Base-by-base conservation (phyloP, 2,329 filamentous ascomycete species). In the Nothopassalora personata region DNA sequence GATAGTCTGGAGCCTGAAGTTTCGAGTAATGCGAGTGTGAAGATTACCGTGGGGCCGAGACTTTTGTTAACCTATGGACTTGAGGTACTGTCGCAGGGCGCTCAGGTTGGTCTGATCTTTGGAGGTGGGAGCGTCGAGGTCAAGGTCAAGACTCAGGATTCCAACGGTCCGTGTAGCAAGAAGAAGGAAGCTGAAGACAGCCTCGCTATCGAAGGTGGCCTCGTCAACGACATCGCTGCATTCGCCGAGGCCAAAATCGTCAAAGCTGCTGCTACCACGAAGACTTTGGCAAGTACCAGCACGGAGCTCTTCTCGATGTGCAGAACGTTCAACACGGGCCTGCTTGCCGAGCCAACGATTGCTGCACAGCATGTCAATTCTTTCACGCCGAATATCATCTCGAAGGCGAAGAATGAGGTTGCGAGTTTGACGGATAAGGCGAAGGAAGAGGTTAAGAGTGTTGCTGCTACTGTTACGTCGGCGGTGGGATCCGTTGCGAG, bases 241-340 rank as follows among this genome's bases (percentile, higher is more conserved):
- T 43, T n/a, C 18, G 39, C 2, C 7, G 5, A n/a, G n/a, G 39
- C 39, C 7, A 43, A 43, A 18, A 7, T 43, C n/a, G n/a, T n/a
- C 5, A n/a, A n/a, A 15, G n/a, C 13, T 6, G 18, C 4, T 18
- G 39, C 39, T n/a, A 43, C 39, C n/a, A 43, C 39, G 15, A n/a
- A n/a, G n/a, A 43, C 50, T 10, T 15, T 8, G 67, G 61, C 4
- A 60, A 64, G 8, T 67, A 52, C 50, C 28, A 36, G 50, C 18
- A 39, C 18, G 50, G 4, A 28, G 11, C 10, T 27, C 19, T 65
- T 65, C 58, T 70, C 69, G 53, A 71, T 67, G 9, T 68, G 68
- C 53, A 67, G 68, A 11, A 70, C 63, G 70, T 19, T 65, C 64
- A 68, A 69, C 70, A 10, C 66, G 5, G 13, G 4, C n/a, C 13